These are phyloP conservation scores for Austropuccinia psidii DNA, from an alignment of 1,284 basidiomycete genomes.

Conservation along the genomic window DNA sequence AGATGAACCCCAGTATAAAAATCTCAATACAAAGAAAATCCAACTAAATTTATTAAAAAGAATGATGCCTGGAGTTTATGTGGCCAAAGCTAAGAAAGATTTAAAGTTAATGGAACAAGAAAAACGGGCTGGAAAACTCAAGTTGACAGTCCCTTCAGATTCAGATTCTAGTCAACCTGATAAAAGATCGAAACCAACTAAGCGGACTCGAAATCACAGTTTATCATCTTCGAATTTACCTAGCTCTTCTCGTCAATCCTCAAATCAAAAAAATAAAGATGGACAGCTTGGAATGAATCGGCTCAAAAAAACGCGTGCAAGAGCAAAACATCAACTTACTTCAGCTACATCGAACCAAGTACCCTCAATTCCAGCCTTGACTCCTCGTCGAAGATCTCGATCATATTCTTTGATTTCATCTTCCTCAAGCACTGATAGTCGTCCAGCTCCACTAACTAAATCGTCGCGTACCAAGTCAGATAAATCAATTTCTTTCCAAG, in stretches of 20 bases:
- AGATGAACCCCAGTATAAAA: not conserved
- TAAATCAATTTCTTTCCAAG: slow-evolving; percentile 10
- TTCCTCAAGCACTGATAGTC: not conserved
- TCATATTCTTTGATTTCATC: not conserved
- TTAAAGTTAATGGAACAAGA: slow-evolving; percentile 31
- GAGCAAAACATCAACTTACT: not conserved
- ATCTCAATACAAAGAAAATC: not conserved
- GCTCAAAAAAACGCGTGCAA: not conserved
- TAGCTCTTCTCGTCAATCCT: not conserved
- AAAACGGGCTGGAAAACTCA: not conserved
- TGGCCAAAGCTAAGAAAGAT: slow-evolving; percentile 26
- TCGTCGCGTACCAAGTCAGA: not conserved
- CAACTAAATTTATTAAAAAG: slow-evolving; percentile 1
- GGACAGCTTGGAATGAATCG: slow-evolving; percentile 10
- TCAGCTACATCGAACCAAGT: slow-evolving; percentile 2
- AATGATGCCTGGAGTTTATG: slow-evolving; percentile 37
- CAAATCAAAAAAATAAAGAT: not conserved
- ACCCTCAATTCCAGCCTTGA: not conserved
- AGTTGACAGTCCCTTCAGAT: not conserved
- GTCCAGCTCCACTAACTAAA: too few species aligned
- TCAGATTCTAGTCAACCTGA: not conserved
- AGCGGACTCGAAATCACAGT: not conserved
- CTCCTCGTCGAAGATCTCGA: not conserved
- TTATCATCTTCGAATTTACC: not conserved
- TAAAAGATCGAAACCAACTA: not conserved